A percentile compares a stretch with the other conserved stretches of the same genome.
These are phyloP conservation scores for Endocalyx cinctus DNA, from an alignment of 2,329 filamentous ascomycete species.

Conservation along the genomic window DNA sequence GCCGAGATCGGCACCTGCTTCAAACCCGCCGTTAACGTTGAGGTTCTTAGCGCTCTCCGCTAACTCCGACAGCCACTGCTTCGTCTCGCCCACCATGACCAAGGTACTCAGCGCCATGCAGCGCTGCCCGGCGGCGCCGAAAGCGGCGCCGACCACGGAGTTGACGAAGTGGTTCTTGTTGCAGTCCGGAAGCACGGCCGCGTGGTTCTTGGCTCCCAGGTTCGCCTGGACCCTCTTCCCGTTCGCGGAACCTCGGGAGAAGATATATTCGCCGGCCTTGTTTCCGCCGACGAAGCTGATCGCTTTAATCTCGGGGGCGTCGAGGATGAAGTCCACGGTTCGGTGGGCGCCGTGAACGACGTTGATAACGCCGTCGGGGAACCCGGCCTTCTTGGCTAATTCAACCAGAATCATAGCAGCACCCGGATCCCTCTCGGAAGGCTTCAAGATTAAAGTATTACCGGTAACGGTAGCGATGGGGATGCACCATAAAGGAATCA, in stretches of 20 bases:
- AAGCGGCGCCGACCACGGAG: slow-evolving; percentile 77
- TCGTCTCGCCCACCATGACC: slow-evolving; percentile 80
- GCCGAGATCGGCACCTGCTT: slow-evolving; percentile 72
- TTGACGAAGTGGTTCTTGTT: slow-evolving; percentile 90
- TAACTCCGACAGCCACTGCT: slow-evolving; percentile 75
- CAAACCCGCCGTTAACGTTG: slow-evolving; percentile 75
- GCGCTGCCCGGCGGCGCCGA: slow-evolving; percentile 78
- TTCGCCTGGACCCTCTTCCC: slow-evolving; percentile 88
- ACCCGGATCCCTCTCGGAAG: slow-evolving; percentile 79
- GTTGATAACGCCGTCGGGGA: slow-evolving; percentile 78
- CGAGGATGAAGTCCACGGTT: slow-evolving; percentile 82
- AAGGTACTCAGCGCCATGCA: slow-evolving; percentile 84
- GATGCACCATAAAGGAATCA: slow-evolving; percentile 91
- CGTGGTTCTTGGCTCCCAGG: slow-evolving; percentile 84
- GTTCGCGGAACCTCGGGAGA: slow-evolving; percentile 70
- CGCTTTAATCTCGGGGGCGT: slow-evolving; percentile 80
- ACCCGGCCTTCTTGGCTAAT: slow-evolving; percentile 73
- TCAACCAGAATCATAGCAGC: slow-evolving; percentile 83
- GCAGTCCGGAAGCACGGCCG: slow-evolving; percentile 76
- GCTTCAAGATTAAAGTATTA: slow-evolving; percentile 81
- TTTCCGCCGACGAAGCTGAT: slow-evolving; percentile 84
- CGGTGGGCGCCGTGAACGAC: slow-evolving; percentile 75
- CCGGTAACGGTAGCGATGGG: slow-evolving; percentile 79
- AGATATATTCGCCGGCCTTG: slow-evolving; percentile 87
- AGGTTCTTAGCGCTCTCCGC: slow-evolving; percentile 70